These are phyloP conservation scores for Tolypocladium album DNA, from an alignment of 2,329 filamentous ascomycete genomes.

Conservation along the genomic window DNA sequence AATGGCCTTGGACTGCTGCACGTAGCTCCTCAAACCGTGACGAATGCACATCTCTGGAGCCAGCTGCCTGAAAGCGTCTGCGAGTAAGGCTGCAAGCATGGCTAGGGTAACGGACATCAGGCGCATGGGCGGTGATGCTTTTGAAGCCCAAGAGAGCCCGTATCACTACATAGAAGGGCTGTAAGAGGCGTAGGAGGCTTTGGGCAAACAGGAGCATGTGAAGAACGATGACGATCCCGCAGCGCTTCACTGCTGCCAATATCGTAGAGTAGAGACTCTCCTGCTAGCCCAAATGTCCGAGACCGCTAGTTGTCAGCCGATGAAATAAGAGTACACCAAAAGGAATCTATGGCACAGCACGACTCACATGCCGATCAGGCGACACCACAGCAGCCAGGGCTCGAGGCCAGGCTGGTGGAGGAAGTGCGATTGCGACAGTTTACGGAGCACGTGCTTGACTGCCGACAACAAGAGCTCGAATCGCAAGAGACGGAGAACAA, in stretches of 20 bases:
- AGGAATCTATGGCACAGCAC: slow-evolving; percentile 1
- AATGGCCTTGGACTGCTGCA: not conserved
- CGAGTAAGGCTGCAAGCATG: not conserved
- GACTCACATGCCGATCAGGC: not conserved
- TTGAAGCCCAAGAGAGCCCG: not conserved
- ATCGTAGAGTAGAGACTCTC: no score
- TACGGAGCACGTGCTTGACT: slow-evolving; percentile 25
- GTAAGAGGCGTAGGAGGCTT: no score
- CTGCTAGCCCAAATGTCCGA: slow-evolving; percentile 8
- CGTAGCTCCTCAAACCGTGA: not conserved
- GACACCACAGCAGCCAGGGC: slow-evolving; percentile 1
- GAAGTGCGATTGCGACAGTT: slow-evolving; percentile 22
- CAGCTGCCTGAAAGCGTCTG: not conserved
- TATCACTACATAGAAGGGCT: not conserved
- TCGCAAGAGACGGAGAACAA: slow-evolving; percentile 16
- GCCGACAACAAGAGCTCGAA: slow-evolving; percentile 23
- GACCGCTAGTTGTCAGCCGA: not conserved
- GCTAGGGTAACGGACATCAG: not conserved
- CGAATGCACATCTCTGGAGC: not conserved
- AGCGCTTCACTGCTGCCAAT: not conserved
- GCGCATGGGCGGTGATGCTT: not conserved
- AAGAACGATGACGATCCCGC: not conserved
- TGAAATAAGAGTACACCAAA: not conserved
- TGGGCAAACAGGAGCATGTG: not conserved
- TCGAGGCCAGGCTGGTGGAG: slow-evolving; percentile 16